These are phyloP conservation scores for Lichtheimia ramosa DNA, from an alignment of 371 early-diverging fungal species.

Conservation along the genomic window DNA sequence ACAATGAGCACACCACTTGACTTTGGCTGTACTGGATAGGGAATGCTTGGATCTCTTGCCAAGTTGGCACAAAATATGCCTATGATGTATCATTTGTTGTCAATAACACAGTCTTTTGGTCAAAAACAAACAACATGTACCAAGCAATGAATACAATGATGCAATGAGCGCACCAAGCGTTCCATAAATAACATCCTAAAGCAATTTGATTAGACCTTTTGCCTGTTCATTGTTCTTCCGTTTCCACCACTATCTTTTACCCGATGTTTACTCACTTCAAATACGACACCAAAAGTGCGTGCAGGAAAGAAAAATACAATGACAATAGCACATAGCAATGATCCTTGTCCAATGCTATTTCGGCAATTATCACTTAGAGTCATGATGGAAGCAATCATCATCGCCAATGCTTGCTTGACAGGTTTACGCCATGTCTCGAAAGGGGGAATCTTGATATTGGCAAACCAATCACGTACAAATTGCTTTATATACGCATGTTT, in stretches of 20 bases:
- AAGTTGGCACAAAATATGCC: conserved; percentile 37
- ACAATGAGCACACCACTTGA: conserved; percentile 37
- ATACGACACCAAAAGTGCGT: conserved; percentile 21
- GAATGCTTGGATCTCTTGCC: conserved; percentile 23
- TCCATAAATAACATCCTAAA: conserved; percentile 30
- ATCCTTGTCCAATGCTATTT: conserved; percentile 12
- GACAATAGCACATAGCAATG: conserved; percentile 15
- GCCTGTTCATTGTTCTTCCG: too few species aligned
- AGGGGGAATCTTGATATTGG: not conserved
- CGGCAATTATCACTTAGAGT: conserved; percentile 12
- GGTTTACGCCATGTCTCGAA: conserved; percentile 32
- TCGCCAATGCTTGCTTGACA: conserved; percentile 33
- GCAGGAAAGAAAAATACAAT: conserved; percentile 29
- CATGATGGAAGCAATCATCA: conserved; percentile 28
- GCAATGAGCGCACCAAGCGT: conserved; percentile 31
- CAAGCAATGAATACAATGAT: conserved; percentile 29
- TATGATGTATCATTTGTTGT: conserved; percentile 2
- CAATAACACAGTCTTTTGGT: too few species aligned
- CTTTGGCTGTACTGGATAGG: conserved; percentile 33
- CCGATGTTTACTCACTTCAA: conserved; percentile 3
- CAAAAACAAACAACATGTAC: conserved; percentile 8
- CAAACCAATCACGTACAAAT: too few species aligned
- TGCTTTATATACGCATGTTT: too few species aligned
- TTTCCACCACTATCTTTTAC: too few species aligned
- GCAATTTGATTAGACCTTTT: too few species aligned